Evolutionary conservation across 768 basidiomycete species (phyloP).

Genomic region (Phylloporus sp.): DNA sequence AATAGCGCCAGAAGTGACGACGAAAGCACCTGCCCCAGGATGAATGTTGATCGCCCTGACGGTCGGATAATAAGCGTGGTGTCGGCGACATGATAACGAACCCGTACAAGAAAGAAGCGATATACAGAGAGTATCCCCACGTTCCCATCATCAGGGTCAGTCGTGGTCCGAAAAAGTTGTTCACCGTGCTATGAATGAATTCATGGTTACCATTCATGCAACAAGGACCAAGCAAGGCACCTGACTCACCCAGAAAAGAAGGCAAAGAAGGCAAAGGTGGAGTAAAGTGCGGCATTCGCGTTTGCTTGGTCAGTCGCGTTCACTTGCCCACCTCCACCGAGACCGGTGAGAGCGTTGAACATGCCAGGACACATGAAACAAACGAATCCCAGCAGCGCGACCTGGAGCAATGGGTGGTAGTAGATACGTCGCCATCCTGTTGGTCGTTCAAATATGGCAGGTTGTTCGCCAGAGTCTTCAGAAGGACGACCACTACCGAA

Average conservation of each 20-base stretch:
- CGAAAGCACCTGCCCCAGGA: conserved; percentile 41
- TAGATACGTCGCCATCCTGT: conserved; percentile 53
- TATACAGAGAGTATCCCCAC: conserved; percentile 49
- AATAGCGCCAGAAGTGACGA: conserved; percentile 46
- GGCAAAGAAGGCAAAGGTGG: conserved; percentile 55
- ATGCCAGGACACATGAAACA: conserved; percentile 60
- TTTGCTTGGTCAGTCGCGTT: conserved; percentile 63
- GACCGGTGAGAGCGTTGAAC: conserved; percentile 75
- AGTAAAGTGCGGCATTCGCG: conserved; percentile 63
- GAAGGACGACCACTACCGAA: conserved; percentile 11
- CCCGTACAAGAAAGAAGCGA: conserved; percentile 43
- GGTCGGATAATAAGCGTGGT: not conserved
- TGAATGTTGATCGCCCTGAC: conserved; percentile 43
- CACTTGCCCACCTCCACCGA: conserved; percentile 77
- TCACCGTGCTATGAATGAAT: conserved; percentile 51
- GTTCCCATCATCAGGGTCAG: conserved; percentile 49
- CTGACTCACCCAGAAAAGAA: conserved; percentile 65
- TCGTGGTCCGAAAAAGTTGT: conserved; percentile 61
- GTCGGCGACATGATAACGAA: not conserved
- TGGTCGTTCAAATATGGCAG: conserved; percentile 42
- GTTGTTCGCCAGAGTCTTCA: conserved; percentile 18
- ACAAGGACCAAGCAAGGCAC: not conserved
- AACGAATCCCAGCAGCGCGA: conserved; percentile 62
- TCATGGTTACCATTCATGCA: not conserved
- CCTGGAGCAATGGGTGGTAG: conserved; percentile 42